Evolutionary conservation across 768 basidiomycete species (phyloP).

Genomic region (Hebeloma cylindrosporum): DNA sequence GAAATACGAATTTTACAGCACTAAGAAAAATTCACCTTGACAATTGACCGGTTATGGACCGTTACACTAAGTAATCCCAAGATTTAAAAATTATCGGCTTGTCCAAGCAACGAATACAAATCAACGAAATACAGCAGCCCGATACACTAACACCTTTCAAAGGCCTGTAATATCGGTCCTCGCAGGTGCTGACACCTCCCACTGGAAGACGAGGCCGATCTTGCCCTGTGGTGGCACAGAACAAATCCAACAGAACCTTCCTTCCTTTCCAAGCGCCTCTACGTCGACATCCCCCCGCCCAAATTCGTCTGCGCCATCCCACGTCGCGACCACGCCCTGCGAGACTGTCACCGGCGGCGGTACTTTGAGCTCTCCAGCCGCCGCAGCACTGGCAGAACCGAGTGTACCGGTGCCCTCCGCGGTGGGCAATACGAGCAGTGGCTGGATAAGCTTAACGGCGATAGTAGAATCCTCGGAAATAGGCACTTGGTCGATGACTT

Average conservation of each 20-base stretch:
- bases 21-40: no score
- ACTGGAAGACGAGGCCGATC: slow-evolving; percentile 31
- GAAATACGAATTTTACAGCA: no score
- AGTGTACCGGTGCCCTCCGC: slow-evolving; percentile 7
- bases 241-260: slow-evolving; percentile 35
- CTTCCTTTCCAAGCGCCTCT: slow-evolving; percentile 30
- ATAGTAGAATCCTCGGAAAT: slow-evolving; percentile 39
- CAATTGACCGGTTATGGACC: no score
- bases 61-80: no score
- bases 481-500: slow-evolving; percentile 40
- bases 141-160: not conserved
- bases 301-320: slow-evolving; percentile 36
- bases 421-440: slow-evolving; percentile 24
- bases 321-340: slow-evolving; percentile 32
- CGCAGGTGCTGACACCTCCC: slow-evolving; percentile 34
- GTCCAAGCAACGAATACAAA: no score
- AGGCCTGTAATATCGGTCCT: slow-evolving; percentile 24
- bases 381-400: not conserved
- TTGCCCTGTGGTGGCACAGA: slow-evolving; percentile 32
- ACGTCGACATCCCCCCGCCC: slow-evolving; percentile 21
- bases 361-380: slow-evolving; percentile 6
- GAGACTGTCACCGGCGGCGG: slow-evolving; percentile 26
- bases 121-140: no score
- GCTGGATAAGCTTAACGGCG: slow-evolving; percentile 41
- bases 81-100: no score